A percentile compares a stretch with the other conserved stretches of the same genome.
These are phyloP conservation scores for Fusarium aywerte DNA, from an alignment of 2,329 filamentous ascomycete species.

Conservation along the genomic window DNA sequence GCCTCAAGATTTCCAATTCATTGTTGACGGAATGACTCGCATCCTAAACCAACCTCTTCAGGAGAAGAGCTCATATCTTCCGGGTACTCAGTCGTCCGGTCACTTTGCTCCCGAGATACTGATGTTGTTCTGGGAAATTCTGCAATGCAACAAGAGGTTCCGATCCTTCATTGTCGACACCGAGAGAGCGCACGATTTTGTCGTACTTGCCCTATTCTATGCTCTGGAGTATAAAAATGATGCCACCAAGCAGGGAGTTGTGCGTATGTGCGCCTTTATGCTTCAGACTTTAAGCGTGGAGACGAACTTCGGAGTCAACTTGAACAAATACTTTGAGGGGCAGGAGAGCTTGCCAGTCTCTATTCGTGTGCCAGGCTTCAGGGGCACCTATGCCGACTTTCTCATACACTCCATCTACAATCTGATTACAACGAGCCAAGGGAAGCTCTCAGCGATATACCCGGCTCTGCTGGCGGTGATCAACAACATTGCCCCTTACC, in stretches of 20 bases:
- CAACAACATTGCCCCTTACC: slow-evolving; percentile 89
- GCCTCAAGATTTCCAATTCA: slow-evolving; percentile 96
- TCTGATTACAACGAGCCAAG: slow-evolving; percentile 90
- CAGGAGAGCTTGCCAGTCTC: slow-evolving; percentile 86
- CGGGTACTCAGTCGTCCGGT: slow-evolving; percentile 80
- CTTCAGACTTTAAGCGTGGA: slow-evolving; percentile 95
- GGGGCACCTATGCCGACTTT: slow-evolving; percentile 92
- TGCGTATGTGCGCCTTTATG: slow-evolving; percentile 97
- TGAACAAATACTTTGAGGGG: slow-evolving; percentile 88
- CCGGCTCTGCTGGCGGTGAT: slow-evolving; percentile 91
- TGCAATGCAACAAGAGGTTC: slow-evolving; percentile 98
- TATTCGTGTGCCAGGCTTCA: slow-evolving; percentile 85
- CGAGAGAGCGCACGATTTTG: slow-evolving; percentile 90
- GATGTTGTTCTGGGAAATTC: slow-evolving; percentile 96
- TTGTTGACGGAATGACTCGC: slow-evolving; percentile 92
- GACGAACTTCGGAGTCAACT: slow-evolving; percentile 85
- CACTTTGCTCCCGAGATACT: slow-evolving; percentile 96
- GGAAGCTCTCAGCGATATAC: slow-evolving; percentile 89
- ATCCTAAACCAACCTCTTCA: slow-evolving; percentile 93
- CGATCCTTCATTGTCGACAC: slow-evolving; percentile 97
- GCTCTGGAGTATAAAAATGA: slow-evolving; percentile 90
- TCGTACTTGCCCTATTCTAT: slow-evolving; percentile 91
- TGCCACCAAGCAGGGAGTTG: slow-evolving; percentile 86
- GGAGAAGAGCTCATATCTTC: slow-evolving; percentile 87
- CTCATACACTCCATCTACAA: slow-evolving; percentile 94